Base-by-base conservation (phyloP, 495 filamentous ascomycete species). In the Podospora sp. region DNA sequence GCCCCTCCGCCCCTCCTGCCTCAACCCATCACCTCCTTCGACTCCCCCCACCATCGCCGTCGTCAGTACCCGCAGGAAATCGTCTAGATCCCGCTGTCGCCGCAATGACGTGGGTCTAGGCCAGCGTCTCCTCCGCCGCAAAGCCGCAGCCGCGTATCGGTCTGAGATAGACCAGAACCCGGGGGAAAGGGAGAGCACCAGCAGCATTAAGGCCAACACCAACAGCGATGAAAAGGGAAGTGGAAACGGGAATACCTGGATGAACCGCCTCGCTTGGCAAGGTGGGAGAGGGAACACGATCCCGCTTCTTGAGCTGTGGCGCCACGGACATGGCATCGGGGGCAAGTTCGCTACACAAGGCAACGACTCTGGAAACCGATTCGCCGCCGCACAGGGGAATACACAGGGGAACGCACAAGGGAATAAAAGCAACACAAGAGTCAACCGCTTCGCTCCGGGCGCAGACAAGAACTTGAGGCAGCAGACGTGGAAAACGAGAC, bases 91-190 rank as follows among this genome's bases (percentile, higher is more conserved):
- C 49, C 18, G 52, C 25, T 18, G 51, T 60, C 50, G 57, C 2
- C 18, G 27, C 18, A 60, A 14, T 2, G 40, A 46, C 2, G 40
- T 18, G 12, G 16, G 74, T 61, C 77, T 75, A 11, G 77, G 73
- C 0, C 64, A 77, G 60, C 70, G 55, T 21, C 67, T 79, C 12
- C 66, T 79, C 60, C 76, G 77, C 4, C 72, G 73, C 6, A 78
- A 79, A 35, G 77, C 77, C 0, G 73, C 71, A 14, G 55, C 52
- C 6, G 77, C 76, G 1, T 77, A 74, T 21, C 40, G 40, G 5
- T 46, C 40, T 14, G 26, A 57, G 22, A 57, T 21, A 53, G 20
- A 53, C 51, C 20, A 53, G 18, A 70, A 71, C 22, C 9, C 29
- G 8, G 29, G 8, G 29, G 29, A 33, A 33, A 33, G 29, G 29